Evolutionary conservation across 2,329 filamentous ascomycete species (phyloP).

Genomic region (Diaporthe sp.): DNA sequence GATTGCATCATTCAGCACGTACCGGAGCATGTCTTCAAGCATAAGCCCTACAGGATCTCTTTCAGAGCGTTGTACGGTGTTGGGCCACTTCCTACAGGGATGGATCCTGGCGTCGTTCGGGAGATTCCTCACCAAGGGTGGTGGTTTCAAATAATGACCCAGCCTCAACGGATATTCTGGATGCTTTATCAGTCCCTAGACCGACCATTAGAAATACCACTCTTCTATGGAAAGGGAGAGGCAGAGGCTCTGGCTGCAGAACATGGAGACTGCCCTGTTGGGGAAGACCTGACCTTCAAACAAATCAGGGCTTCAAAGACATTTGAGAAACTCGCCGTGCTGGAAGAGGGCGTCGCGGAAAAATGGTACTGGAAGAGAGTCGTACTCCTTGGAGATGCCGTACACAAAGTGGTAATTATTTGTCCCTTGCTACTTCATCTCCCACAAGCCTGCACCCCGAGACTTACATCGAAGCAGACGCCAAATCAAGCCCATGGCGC

Average conservation of each 20-base stretch:
- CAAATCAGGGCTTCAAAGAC: not conserved
- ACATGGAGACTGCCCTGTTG: not conserved
- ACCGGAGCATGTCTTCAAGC: not conserved
- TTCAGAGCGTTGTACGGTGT: not conserved
- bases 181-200: constrained; percentile 7
- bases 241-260: not conserved
- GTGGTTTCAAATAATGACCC: constrained; percentile 17
- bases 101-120: not conserved
- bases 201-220: not conserved
- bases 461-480: not conserved
- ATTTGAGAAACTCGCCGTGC: constrained; percentile 5
- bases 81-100: not conserved
- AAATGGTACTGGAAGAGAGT: constrained; percentile 18
- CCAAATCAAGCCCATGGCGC: constrained; percentile 18
- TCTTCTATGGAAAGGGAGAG: not conserved
- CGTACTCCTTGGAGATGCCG: not conserved
- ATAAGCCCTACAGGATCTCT: not conserved
- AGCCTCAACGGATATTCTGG: constrained; percentile 8
- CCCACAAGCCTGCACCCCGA: no score
- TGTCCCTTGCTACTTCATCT: not conserved
- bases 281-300: not conserved
- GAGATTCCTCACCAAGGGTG: not conserved
- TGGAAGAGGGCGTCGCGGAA: not conserved
- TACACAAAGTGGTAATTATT: constrained; percentile 6
- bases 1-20: not conserved